phyloP scores from a whole-genome alignment of 2,329 filamentous ascomycete genomes.

The Colletotrichum trifolii region DNA sequence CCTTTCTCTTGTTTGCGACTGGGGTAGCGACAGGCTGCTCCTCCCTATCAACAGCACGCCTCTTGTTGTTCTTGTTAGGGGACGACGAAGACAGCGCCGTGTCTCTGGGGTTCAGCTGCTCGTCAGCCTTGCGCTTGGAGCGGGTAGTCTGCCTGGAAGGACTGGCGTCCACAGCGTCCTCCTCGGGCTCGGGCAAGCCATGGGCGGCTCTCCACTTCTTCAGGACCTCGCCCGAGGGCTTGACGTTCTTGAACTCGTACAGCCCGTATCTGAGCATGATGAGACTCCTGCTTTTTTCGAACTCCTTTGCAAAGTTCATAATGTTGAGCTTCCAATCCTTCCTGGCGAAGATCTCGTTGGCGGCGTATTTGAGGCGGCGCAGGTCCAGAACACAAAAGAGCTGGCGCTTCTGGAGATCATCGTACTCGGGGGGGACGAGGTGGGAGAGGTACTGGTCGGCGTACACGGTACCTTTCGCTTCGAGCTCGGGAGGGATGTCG shows the following conservation, averaged over 20 bases:
- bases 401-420: conserved; percentile 69
- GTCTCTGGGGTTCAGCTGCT: conserved; percentile 56
- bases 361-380: conserved; percentile 70
- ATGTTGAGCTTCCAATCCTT: conserved; percentile 74
- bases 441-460: conserved; percentile 69
- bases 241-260: conserved; percentile 72
- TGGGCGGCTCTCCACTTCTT: conserved; percentile 69
- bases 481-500: conserved; percentile 64
- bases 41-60: conserved; percentile 56
- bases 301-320: conserved; percentile 72
- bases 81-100: conserved; percentile 47
- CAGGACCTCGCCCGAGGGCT: conserved; percentile 67
- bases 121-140: conserved; percentile 68
- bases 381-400: conserved; percentile 73
- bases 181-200: conserved; percentile 62
- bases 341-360: conserved; percentile 68
- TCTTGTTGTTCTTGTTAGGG: conserved; percentile 58
- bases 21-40: conserved; percentile 48
- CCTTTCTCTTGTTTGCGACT: conserved; percentile 63
- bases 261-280: conserved; percentile 71
- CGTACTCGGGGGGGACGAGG: conserved; percentile 66
- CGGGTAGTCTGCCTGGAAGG: conserved; percentile 46
- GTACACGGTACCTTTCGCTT: conserved; percentile 65
- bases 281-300: conserved; percentile 71
- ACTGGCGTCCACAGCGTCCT: conserved; percentile 50